Percentiles rank a stretch among this genome's conserved stretches.
These are phyloP conservation scores for Phytophthora pini DNA, from an alignment of 352 stramenopile species.

Conservation along the genomic window DNA sequence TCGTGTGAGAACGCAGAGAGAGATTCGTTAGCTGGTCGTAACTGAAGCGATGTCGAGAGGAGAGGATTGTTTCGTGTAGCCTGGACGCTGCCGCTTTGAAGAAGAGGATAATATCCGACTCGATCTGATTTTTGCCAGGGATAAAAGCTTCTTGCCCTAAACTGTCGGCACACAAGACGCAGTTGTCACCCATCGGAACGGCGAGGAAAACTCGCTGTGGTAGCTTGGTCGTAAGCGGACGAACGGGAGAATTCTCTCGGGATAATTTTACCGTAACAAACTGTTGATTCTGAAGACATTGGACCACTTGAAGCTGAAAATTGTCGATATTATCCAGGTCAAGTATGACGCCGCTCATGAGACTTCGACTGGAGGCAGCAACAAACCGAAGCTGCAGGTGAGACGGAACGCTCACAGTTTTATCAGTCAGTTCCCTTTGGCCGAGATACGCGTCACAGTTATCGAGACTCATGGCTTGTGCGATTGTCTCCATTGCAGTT, in stretches of 20 bases:
- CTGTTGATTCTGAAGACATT: slow-evolving; percentile 51
- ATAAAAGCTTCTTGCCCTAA: slow-evolving; percentile 59
- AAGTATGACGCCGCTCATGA: slow-evolving; percentile 54
- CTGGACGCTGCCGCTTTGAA: slow-evolving; percentile 37
- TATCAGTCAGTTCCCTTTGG: slow-evolving; percentile 30
- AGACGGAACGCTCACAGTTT: slow-evolving; percentile 18
- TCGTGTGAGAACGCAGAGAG: slow-evolving; percentile 37
- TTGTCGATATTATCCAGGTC: slow-evolving; percentile 36
- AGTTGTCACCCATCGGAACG: slow-evolving; percentile 57
- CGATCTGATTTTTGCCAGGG: slow-evolving; percentile 28
- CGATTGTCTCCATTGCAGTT: slow-evolving; percentile 39
- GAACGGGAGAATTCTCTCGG: slow-evolving; percentile 33
- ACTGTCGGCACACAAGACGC: slow-evolving; percentile 67
- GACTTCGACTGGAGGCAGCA: slow-evolving; percentile 50
- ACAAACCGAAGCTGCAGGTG: slow-evolving; percentile 42
- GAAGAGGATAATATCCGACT: slow-evolving; percentile 65
- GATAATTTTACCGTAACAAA: slow-evolving; percentile 40
- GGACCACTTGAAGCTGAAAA: slow-evolving; percentile 46
- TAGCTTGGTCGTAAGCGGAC: slow-evolving; percentile 36
- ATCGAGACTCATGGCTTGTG: slow-evolving; percentile 30
- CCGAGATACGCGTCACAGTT: slow-evolving; percentile 64
- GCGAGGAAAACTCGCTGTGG: slow-evolving; percentile 46
- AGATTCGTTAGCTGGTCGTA: slow-evolving; percentile 56
- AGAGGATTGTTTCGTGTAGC: slow-evolving; percentile 46
- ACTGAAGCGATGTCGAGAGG: slow-evolving; percentile 44